Conservation (phyloP, 176 grass and related monocot species). For the Saccharum spontaneum region DNA sequence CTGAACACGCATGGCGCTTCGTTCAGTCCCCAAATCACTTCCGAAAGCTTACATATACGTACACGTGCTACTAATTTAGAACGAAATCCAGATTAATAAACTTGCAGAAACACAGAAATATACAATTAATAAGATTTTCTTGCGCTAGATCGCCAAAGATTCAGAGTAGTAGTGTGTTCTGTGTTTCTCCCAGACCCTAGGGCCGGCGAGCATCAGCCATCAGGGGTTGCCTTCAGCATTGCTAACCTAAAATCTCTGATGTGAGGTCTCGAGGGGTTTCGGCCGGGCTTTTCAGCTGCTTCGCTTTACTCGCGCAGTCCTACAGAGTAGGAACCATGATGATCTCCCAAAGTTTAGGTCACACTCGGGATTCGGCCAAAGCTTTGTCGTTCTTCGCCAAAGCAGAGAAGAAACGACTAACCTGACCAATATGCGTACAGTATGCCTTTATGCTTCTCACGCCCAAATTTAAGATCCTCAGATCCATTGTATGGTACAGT, state of each 20-base stretch:
- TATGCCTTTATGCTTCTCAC: too few species aligned
- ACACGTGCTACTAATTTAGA: not conserved
- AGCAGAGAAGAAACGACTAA: too few species aligned
- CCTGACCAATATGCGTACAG: too few species aligned
- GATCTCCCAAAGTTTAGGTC: not conserved
- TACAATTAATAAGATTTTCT: too few species aligned
- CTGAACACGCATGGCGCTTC: not conserved
- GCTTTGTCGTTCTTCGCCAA: too few species aligned
- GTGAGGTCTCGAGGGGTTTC: not conserved
- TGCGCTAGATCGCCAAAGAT: too few species aligned
- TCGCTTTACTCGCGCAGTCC: not conserved
- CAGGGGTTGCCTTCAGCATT: conserved; percentile 15
- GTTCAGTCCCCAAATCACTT: not conserved
- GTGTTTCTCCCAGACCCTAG: not conserved
- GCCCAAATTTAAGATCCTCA: too few species aligned
- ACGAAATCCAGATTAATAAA: not conserved
- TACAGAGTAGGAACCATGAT: not conserved
- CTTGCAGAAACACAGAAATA: too few species aligned
- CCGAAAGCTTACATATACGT: not conserved
- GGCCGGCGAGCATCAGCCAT: not conserved
- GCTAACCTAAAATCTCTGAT: not conserved
- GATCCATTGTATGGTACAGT: too few species aligned
- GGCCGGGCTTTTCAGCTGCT: too few species aligned
- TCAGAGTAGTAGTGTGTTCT: too few species aligned
- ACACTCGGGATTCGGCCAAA: too few species aligned